phyloP scores from a whole-genome alignment of 192 early-diverging fungal genomes.

The Coemansia sp. region DNA sequence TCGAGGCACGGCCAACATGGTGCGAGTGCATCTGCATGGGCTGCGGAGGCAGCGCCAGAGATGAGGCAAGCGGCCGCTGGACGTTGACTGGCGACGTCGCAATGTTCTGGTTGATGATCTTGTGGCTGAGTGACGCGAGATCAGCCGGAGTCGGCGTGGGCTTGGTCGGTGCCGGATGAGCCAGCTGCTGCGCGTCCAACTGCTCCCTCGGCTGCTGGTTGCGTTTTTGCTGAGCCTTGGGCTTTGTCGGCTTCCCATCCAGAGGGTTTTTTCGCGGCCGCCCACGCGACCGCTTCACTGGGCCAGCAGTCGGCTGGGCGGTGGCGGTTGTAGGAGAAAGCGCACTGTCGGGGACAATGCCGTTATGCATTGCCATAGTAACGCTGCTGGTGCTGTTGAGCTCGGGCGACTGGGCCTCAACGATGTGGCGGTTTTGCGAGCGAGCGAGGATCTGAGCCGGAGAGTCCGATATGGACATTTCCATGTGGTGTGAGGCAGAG shows the following conservation, averaged over 20 bases:
- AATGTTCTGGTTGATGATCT: conserved; percentile 40
- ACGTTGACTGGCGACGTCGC: conserved; percentile 23
- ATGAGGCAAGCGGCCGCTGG: conserved; percentile 32
- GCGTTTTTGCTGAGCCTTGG: conserved; percentile 29
- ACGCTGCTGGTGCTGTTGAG: conserved; percentile 13
- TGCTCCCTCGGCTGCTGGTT: conserved; percentile 17
- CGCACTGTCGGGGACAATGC: neutral
- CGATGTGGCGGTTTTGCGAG: conserved; percentile 28
- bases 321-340: conserved; percentile 7
- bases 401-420: conserved; percentile 39
- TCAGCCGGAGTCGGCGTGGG: conserved; percentile 33
- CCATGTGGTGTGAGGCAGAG: conserved; percentile 9
- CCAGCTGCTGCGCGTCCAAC: conserved; percentile 11
- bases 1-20: conserved; percentile 7
- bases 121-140: conserved; percentile 42
- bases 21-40: conserved; percentile 37
- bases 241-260: conserved; percentile 17
- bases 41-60: conserved; percentile 35
- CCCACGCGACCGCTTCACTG: conserved; percentile 38
- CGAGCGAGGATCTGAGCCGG: conserved; percentile 30
- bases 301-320: conserved; percentile 9
- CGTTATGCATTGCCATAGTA: conserved; percentile 1
- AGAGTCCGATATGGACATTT: conserved; percentile 9
- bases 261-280: conserved; percentile 50
- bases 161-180: conserved; percentile 7